Percentiles rank a stretch among this genome's conserved stretches.
phyloP scores from a whole-genome alignment of 2,329 filamentous ascomycete genomes.

The Coniella lustricola region DNA sequence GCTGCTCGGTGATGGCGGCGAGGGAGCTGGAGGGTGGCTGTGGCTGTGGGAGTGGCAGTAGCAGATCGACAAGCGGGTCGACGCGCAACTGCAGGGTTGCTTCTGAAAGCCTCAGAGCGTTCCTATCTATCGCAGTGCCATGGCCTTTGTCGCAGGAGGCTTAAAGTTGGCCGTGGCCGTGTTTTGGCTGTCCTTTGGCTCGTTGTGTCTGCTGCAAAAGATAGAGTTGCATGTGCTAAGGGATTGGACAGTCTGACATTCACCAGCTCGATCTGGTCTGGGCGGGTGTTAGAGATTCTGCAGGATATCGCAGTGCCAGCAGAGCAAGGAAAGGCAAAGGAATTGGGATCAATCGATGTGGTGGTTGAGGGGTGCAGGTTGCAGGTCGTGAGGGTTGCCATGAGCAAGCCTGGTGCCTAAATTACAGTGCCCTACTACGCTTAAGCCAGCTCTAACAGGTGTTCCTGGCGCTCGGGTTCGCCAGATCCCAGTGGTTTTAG shows the following conservation, averaged over 20 bases:
- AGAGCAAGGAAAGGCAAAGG: neutral
- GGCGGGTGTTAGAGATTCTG: neutral
- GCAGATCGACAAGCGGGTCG: neutral
- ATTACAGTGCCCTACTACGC: neutral
- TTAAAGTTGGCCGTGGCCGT: too few relatives aligned
- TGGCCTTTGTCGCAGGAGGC: neutral
- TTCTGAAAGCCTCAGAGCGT: neutral
- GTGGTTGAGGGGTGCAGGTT: neutral
- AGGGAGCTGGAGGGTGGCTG: constrained; percentile 3
- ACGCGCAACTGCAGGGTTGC: constrained; percentile 7
- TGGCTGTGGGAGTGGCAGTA: too few relatives aligned
- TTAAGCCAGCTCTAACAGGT: too few relatives aligned
- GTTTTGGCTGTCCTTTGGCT: neutral
- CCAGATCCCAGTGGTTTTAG: too few relatives aligned
- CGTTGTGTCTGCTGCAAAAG: neutral
- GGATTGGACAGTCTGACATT: neutral
- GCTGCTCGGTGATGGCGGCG: constrained; percentile 8
- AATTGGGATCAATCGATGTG: neutral
- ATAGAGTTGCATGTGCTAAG: neutral
- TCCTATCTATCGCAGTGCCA: constrained; percentile 12
- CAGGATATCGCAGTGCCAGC: too few relatives aligned
- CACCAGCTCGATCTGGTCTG: neutral
- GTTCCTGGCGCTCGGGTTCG: too few relatives aligned
- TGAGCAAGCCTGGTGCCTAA: neutral
- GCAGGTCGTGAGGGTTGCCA: neutral